Evolutionary conservation across 257 asterid genomes (phyloP), one percentile per base, ranked within the genome.

Genomic region (Nyctanthes arbortristis): DNA sequence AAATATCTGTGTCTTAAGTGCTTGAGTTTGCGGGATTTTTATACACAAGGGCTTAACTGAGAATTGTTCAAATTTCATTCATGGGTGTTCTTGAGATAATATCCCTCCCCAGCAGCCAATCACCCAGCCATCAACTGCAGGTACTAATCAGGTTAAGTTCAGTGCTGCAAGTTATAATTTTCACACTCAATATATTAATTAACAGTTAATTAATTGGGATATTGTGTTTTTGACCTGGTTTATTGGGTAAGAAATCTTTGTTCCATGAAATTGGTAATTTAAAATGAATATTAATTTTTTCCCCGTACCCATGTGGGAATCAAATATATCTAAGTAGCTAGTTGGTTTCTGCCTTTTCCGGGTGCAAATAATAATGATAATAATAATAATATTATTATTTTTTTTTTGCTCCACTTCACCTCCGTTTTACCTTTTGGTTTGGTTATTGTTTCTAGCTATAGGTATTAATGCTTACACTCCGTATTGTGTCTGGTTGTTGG

Each of bases 271-370:
- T 39, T 39, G 60, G 45, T 28, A 37, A 13, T 22, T 52, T 8
- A 24, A 28, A 12, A 33, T 29, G 74, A 11, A 60, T 32, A 61
- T 66, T 16, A 31, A 37, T 14, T 4, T 20, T 62, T 56, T 16
- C 32, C 45, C 9, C 67, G 45, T 34, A 54, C 28, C 64, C 47
- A 56, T 56, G 60, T 70, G 49, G 77, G 40, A 77, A 45, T 68
- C 78, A 34, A 35, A n/a, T n/a, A 62, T 31, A 40, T 27, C 36
- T 59, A 39, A 49, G 56, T 24, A 24, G 39, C 55, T 22, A 34
- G 58, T 62, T 63, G 65, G 28, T 58, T 63, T 59, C 77, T 78
- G 30, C 14, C 9, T 20, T 52, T 22, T 52, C 31, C 30, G 3
- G 31, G 16, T 52, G 20, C 31, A 52, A 52, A 7, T 52, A 9